Conservation (phyloP, 345 rosid species). For the Camelina neglecta region DNA sequence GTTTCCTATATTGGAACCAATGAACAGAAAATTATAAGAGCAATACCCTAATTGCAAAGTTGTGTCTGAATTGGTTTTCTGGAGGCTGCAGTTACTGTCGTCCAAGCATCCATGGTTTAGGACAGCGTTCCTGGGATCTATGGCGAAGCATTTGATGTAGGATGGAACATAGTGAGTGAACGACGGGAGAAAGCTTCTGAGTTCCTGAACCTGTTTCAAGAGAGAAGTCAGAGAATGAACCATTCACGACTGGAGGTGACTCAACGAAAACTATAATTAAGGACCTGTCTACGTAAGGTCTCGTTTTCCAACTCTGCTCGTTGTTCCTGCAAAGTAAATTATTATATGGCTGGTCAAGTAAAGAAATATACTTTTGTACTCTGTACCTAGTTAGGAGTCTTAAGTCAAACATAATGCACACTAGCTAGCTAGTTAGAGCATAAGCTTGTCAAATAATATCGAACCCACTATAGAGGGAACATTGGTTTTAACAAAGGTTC, state of each 20-base stretch:
- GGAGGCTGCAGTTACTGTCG: slow-evolving; percentile 46
- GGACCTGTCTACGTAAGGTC: slow-evolving; percentile 86
- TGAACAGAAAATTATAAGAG: not conserved
- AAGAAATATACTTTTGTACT: not conserved
- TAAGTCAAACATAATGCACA: slow-evolving; percentile 4
- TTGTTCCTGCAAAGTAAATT: slow-evolving; percentile 61
- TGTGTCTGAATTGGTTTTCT: slow-evolving; percentile 81
- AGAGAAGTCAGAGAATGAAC: not conserved
- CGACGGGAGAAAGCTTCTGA: slow-evolving; percentile 68
- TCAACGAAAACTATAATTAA: not conserved
- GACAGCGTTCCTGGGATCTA: slow-evolving; percentile 53
- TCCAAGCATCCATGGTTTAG: slow-evolving; percentile 50
- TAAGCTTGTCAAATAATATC: not conserved
- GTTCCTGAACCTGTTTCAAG: slow-evolving; percentile 71
- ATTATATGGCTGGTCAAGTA: not conserved
- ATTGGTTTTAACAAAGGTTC: not conserved
- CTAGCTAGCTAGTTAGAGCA: slow-evolving; percentile 10
- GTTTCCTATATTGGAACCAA: slow-evolving; percentile 10
- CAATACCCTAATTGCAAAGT: slow-evolving; percentile 82
- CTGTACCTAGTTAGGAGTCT: not conserved
- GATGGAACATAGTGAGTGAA: slow-evolving; percentile 50
- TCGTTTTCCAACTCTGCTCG: slow-evolving; percentile 82
- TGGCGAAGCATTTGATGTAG: slow-evolving; percentile 60
- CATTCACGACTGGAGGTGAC: not conserved
- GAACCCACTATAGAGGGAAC: not conserved